Evolutionary conservation across 2,329 filamentous ascomycete genomes (phyloP).

Genomic region (Phyllosticta paracitricarpa): DNA sequence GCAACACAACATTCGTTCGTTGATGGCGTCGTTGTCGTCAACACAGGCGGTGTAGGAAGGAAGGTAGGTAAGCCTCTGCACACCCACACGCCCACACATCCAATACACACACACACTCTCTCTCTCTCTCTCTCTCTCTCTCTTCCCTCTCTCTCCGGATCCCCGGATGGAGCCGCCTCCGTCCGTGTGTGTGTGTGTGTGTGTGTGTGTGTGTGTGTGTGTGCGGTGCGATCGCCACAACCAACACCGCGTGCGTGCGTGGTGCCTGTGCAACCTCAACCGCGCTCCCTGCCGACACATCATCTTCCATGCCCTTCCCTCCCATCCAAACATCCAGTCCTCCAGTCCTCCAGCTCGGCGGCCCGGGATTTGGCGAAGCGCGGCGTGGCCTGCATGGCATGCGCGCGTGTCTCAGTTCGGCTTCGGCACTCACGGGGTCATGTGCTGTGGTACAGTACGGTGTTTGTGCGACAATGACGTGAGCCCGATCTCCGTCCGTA

Average conservation of each 20-base stretch:
- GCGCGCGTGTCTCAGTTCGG: neutral
- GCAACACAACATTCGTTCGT: neutral
- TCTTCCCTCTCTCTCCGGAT: neutral
- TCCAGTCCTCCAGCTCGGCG: too few relatives aligned
- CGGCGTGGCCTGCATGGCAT: neutral
- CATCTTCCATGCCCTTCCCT: too few relatives aligned
- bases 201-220: neutral
- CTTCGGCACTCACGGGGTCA: neutral
- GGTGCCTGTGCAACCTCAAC: neutral
- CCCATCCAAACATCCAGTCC: too few relatives aligned
- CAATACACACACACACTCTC: neutral
- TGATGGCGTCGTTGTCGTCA: neutral
- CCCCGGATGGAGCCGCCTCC: neutral
- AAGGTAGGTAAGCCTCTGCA: neutral
- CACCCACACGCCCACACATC: neutral
- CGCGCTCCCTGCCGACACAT: too few relatives aligned
- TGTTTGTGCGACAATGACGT: neutral
- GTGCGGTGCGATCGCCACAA: too few relatives aligned
- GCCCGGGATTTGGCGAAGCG: too few relatives aligned
- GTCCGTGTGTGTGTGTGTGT: neutral
- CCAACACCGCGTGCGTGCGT: neutral
- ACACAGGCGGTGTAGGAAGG: neutral
- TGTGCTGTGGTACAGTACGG: neutral
- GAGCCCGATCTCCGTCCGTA: neutral
- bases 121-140: neutral